A percentile compares a stretch with the other conserved stretches of the same genome.
These are phyloP conservation scores for Aspergillus bridgeri DNA, from an alignment of 495 filamentous ascomycete species.

Conservation along the genomic window DNA sequence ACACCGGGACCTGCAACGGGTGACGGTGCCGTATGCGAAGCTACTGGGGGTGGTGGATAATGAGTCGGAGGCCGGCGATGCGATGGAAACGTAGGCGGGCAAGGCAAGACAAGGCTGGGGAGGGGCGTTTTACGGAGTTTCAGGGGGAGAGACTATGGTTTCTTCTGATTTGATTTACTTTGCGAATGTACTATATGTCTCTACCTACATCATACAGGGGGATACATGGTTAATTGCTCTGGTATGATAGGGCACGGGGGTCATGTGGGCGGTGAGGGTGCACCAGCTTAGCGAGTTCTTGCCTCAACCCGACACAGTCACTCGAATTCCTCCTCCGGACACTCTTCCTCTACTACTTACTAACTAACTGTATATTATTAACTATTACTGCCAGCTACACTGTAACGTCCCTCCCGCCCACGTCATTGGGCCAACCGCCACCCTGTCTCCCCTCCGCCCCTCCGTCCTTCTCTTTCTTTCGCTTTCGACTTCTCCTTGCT, in stretches of 20 bases:
- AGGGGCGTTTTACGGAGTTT: background rate
- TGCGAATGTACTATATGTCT: background rate
- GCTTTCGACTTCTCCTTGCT: constrained; percentile 26
- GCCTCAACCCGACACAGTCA: too few species aligned
- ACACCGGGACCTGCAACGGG: constrained; percentile 84
- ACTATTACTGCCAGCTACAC: too few species aligned
- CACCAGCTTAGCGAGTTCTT: constrained; percentile 4
- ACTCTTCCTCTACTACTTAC: constrained; percentile 9
- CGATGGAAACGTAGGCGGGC: constrained; percentile 51
- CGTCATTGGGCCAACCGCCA: constrained; percentile 29
- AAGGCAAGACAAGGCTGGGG: background rate
- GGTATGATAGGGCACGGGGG: constrained; percentile 4
- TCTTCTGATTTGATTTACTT: background rate
- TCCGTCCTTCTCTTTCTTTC: constrained; percentile 35
- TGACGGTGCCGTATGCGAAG: constrained; percentile 86
- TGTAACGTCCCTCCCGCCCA: constrained; percentile 1
- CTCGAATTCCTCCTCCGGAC: too few species aligned
- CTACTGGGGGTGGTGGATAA: constrained; percentile 59
- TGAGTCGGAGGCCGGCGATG: constrained; percentile 45
- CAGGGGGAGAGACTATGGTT: background rate
- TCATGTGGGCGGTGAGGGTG: constrained; percentile 23
- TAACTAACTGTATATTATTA: background rate
- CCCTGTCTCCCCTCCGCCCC: constrained; percentile 33
- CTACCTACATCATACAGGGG: too few species aligned
- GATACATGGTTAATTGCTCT: too few species aligned